Conservation (phyloP, 164 flowering plant species). For the Chloranthus sessilifolius region DNA sequence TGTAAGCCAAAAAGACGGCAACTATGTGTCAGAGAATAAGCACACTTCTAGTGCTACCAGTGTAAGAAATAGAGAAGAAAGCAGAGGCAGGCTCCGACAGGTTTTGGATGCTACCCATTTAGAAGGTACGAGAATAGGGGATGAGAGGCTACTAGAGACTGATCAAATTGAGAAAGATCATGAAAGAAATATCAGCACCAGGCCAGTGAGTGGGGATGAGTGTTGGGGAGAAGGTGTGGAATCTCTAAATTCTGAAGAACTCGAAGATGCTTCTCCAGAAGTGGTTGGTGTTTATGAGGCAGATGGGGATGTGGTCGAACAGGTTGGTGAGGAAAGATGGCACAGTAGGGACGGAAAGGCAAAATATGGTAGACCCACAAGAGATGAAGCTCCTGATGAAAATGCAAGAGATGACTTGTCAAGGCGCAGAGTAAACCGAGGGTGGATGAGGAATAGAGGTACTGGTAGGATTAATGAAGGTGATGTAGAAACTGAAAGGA, state of each 20-base stretch:
- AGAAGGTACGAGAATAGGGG: conserved; percentile 37
- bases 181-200: conserved; percentile 28
- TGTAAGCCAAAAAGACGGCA: conserved; percentile 52
- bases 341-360: conserved; percentile 43
- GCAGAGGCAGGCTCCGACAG: conserved; percentile 52
- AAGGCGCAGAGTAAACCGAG: conserved; percentile 53
- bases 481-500: conserved; percentile 43
- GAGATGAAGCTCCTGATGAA: conserved; percentile 57
- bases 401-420: conserved; percentile 57
- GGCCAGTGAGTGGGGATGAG: conserved; percentile 34
- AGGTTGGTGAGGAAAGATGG: conserved; percentile 40
- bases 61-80: conserved; percentile 63
- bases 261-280: conserved; percentile 29
- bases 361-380: conserved; percentile 29
- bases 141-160: conserved; percentile 41
- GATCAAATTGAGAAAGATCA: conserved; percentile 38
- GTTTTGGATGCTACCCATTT: conserved; percentile 40
- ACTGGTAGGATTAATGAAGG: conserved; percentile 61
- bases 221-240: conserved; percentile 38
- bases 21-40: conserved; percentile 41
- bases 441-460: conserved; percentile 44
- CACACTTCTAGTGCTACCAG: conserved; percentile 26
- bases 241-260: conserved; percentile 12
- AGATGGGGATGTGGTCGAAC: conserved; percentile 29
- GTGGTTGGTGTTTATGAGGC: conserved; percentile 33